Evolutionary conservation across 208 protist species (phyloP).

Genomic region (Crithidia bombi): DNA sequence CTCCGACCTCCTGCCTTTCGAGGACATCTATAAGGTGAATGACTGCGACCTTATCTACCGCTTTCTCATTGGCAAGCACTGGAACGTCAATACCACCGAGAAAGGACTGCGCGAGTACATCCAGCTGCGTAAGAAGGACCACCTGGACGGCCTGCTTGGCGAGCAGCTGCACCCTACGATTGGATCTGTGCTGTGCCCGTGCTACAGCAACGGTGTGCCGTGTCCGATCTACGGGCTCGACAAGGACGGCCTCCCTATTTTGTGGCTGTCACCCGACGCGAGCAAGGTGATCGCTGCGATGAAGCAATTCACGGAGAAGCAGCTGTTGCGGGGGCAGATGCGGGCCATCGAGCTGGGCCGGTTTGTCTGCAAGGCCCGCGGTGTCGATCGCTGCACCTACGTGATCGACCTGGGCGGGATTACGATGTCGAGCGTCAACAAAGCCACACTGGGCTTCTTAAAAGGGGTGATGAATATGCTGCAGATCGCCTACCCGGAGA

Average conservation of each 20-base stretch:
- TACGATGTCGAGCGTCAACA: slow-evolving; percentile 67
- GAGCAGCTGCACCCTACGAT: slow-evolving; percentile 48
- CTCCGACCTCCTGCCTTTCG: slow-evolving; percentile 59
- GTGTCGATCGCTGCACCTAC: slow-evolving; percentile 70
- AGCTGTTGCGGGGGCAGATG: slow-evolving; percentile 63
- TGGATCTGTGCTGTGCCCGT: slow-evolving; percentile 36
- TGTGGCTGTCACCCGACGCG: slow-evolving; percentile 74
- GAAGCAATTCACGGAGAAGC: slow-evolving; percentile 42
- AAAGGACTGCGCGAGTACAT: slow-evolving; percentile 56
- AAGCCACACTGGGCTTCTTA: slow-evolving; percentile 52
- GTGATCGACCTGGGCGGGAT: slow-evolving; percentile 76
- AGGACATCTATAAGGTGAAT: slow-evolving; percentile 66
- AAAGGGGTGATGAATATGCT: slow-evolving; percentile 53
- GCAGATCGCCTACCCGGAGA: slow-evolving; percentile 86
- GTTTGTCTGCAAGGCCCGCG: slow-evolving; percentile 37
- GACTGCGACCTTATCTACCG: slow-evolving; percentile 88
- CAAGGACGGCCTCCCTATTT: slow-evolving; percentile 59
- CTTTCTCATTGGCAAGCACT: slow-evolving; percentile 76
- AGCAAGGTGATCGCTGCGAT: slow-evolving; percentile 44
- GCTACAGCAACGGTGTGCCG: slow-evolving; percentile 18
- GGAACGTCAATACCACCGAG: slow-evolving; percentile 49
- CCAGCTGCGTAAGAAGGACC: slow-evolving; percentile 40
- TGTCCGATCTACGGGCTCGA: slow-evolving; percentile 65
- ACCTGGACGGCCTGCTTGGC: slow-evolving; percentile 58
- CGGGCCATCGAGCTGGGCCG: slow-evolving; percentile 68